Base-by-base conservation (phyloP, 257 asterid species). In the Solanum bulbocastanum region DNA sequence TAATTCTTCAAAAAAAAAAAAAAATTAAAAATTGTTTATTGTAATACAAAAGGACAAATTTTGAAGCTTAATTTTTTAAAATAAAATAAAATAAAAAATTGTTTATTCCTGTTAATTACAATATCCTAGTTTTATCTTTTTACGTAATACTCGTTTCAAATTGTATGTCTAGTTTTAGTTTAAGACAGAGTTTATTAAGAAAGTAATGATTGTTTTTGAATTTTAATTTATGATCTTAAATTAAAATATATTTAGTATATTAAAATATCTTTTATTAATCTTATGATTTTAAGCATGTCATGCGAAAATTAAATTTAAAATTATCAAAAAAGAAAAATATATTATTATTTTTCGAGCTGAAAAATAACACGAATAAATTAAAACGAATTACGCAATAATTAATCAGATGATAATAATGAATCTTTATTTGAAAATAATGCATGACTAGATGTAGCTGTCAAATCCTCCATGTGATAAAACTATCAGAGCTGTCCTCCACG, bases 201-300 rank as follows among this genome's bases (percentile, higher is more conserved):
- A 58, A 60, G 25, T 22, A 60, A 58, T 23, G 27, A 23, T 0
- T 23, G 23, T 62, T 58, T 58, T 58, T 7, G 0, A 9, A 10
- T 1, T 58, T 22, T 9, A 23, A 23, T 10, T 62, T 62, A 62
- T 62, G 1, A 5, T 23, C 1, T 62, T 62, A 23, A 23, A 62
- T 4, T 10, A 62, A 23, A 11, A 62, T 62, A n/a, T n/a, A n/a
- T 62, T 23, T 23, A 62, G 1, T n/a, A 0, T 62, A 23, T 62
- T 2, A 1, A 62, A n/a, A 10, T 4, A 2, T 10, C 0, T n/a
- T 58, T 58, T 58, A 58, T 58, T 62, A 62, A 1, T n/a, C 8
- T 62, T 4, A 11, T 62, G 0, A 23, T 62, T 62, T 62, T 23
- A 62, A 62, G 3, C 1, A 23, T 62, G 0, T 10, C 3, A 4